A percentile compares a stretch with the other conserved stretches of the same genome.
phyloP scores from a whole-genome alignment of 768 basidiomycete genomes.

The Melanogaster broomeanus region DNA sequence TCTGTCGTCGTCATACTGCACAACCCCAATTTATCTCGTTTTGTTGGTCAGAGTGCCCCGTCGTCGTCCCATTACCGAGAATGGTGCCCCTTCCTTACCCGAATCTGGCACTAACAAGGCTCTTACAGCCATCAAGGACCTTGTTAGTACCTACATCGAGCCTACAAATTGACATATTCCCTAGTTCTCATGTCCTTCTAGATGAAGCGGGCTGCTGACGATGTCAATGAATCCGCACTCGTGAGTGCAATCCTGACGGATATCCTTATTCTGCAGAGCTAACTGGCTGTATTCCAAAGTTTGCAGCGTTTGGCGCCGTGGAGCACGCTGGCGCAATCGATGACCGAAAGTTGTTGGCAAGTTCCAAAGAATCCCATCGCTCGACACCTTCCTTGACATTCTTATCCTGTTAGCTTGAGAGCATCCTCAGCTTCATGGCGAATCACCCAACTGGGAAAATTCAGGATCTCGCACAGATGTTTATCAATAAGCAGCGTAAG shows the following conservation, averaged over 20 bases:
- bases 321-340: constrained; percentile 64
- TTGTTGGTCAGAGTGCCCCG: constrained; percentile 5
- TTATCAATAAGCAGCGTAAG: constrained; percentile 56
- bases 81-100: background rate
- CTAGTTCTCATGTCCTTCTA: constrained; percentile 1
- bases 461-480: constrained; percentile 40
- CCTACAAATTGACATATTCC: no score
- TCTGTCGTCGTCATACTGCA: background rate
- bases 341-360: constrained; percentile 74
- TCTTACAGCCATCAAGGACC: constrained; percentile 28
- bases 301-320: constrained; percentile 60
- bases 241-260: constrained; percentile 10
- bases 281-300: constrained; percentile 34
- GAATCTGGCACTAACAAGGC: constrained; percentile 26
- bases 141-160: constrained; percentile 14
- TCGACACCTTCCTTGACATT: background rate
- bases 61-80: constrained; percentile 14
- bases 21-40: background rate
- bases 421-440: constrained; percentile 64
- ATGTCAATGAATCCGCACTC: constrained; percentile 28
- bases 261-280: background rate
- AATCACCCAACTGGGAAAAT: constrained; percentile 50
- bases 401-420: constrained; percentile 59
- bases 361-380: constrained; percentile 22
- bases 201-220: constrained; percentile 33